Conservation (phyloP, 23 red algal species). For the Gracilaria gracilis region DNA sequence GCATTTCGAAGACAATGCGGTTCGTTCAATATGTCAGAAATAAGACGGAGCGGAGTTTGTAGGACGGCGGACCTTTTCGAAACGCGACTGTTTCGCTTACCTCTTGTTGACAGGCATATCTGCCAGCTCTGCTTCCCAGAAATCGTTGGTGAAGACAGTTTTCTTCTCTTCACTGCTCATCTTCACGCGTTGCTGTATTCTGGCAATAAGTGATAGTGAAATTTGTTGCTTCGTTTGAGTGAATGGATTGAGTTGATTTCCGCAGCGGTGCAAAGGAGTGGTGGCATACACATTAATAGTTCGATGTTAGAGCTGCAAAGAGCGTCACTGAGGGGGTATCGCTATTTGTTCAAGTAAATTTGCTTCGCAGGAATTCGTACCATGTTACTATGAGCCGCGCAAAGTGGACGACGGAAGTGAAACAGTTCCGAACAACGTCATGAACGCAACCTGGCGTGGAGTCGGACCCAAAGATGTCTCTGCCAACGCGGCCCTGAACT, state of each 20-base stretch:
- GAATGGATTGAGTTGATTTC: neutral
- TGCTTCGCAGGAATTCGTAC: neutral
- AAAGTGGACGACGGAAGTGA: neutral
- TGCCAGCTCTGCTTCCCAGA: constrained; percentile 79
- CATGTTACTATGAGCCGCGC: neutral
- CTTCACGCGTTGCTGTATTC: constrained; percentile 13
- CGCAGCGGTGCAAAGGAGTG: neutral
- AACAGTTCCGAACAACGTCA: no score
- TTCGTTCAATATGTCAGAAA: neutral
- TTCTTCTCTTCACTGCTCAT: constrained; percentile 61
- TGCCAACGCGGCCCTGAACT: no score
- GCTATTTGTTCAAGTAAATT: neutral
- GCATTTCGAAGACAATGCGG: neutral
- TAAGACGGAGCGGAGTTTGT: neutral
- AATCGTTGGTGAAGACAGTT: constrained; percentile 49
- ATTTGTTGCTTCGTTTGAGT: constrained; percentile 24
- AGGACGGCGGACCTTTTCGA: no score
- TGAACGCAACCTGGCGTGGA: neutral
- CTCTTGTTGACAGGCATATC: constrained; percentile 79
- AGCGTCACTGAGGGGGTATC: neutral
- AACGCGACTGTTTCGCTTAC: constrained; percentile 29
- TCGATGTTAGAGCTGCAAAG: neutral
- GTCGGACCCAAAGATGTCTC: neutral
- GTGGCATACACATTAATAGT: neutral
- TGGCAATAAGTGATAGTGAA: constrained; percentile 21